These are phyloP conservation scores for Thraustochytrium striatum DNA, from an alignment of 352 stramenopile genomes.

Conservation along the genomic window DNA sequence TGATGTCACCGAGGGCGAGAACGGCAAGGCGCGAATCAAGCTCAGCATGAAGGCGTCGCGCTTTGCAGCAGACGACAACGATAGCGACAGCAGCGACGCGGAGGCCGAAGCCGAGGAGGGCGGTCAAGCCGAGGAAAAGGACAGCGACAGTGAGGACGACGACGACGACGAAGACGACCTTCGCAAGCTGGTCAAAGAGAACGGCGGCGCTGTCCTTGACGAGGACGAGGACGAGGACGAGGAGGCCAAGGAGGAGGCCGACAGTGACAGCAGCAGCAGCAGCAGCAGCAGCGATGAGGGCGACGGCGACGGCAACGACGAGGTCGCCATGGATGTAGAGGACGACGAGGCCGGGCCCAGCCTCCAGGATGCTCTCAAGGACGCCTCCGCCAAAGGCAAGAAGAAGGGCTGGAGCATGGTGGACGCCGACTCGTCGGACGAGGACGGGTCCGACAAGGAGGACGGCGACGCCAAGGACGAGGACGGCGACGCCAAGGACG, in stretches of 20 bases:
- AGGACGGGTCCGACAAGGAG: slow-evolving; percentile 46
- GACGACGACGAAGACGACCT: slow-evolving; percentile 23
- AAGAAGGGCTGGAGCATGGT: not conserved
- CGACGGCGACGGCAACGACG: not conserved
- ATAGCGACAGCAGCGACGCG: not conserved
- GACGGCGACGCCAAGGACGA: slow-evolving; percentile 44
- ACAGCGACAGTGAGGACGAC: slow-evolving; percentile 7
- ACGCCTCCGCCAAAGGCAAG: not conserved
- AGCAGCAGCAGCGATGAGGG: no score
- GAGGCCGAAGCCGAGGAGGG: not conserved
- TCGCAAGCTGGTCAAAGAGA: not conserved
- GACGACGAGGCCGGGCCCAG: not conserved
- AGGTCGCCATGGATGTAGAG: not conserved
- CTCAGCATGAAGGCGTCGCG: not conserved
- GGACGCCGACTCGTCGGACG: not conserved
- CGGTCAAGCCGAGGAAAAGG: not conserved
- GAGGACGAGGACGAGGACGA: slow-evolving; percentile 12
- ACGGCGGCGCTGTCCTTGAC: not conserved
- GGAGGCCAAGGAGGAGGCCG: slow-evolving; percentile 1
- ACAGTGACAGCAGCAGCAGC: no score
- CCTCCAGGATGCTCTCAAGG: not conserved
- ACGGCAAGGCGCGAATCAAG: not conserved
- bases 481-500: not conserved
- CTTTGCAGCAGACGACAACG: not conserved
- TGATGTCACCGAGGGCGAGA: not conserved